Base-by-base conservation (phyloP, 1,139 yeast genomes). In the Suhomyces panamericanus region DNA sequence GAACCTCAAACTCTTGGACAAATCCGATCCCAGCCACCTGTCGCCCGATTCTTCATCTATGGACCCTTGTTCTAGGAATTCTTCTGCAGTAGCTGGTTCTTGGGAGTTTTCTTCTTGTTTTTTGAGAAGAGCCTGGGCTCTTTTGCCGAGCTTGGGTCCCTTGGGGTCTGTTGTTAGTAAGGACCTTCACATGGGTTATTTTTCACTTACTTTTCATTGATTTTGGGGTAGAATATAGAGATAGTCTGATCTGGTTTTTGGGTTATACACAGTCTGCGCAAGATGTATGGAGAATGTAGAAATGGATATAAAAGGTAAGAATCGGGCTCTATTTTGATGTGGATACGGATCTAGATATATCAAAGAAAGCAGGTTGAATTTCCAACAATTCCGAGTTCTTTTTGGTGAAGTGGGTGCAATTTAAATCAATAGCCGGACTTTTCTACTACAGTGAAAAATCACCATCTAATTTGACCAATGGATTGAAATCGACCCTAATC, bases 41-140 rank as follows among this genome's bases (percentile, higher is more conserved):
- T 80, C 85, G 0, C 83, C 85, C 10, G 76, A 73, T 49, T 78
- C 83, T 54, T 80, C 85, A 41, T 75, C 77, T 10, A 60, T 59
- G 1, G 78, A 64, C 0, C 78, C 84, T 44, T 65, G 63, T 34
- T 74, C 78, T n/a, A 77, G 62, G 32, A 53, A 69, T n/a, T 75
- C 81, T 22, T 74, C 79, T 1, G 70, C 66, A 0, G 77, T 70
- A 9, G 59, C 51, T 3, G 75, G 77, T 11, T 51, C 53, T 14
- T 50, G 39, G 10, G 53, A 43, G 24, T 47, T 45, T 29, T 54
- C 54, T 8, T 41, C 53, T 32, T 48, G 45, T 11, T 48, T 47
- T 10, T 37, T 40, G 42, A 49, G 43, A n/a, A 46, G 39, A 4
- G 55, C 52, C 30, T 47, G 51, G 4, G 55, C 53, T 40, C 56